Conservation (phyloP, 2,329 filamentous ascomycete genomes). For the Bipolaris oryzae region DNA sequence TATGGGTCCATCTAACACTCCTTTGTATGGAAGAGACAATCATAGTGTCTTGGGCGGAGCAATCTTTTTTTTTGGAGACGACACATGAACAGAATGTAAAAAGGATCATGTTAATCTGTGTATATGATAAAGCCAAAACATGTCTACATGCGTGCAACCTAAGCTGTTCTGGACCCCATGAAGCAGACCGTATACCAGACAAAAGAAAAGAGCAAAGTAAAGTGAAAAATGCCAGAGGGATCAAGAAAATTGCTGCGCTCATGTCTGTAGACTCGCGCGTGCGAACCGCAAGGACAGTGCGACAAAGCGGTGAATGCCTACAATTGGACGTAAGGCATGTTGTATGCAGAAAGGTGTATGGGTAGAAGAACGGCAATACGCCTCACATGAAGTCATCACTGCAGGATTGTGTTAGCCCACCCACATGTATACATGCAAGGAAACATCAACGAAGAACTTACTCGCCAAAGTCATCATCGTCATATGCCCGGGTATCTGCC, state of each 20-base stretch:
- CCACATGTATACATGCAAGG: not conserved
- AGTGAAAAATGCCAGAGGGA: not conserved
- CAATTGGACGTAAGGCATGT: not conserved
- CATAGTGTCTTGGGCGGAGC: not conserved
- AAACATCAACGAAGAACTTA: conserved; percentile 60
- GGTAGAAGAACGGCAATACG: not conserved
- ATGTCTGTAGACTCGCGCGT: not conserved
- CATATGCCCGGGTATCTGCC: conserved; percentile 78
- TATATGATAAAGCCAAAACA: not conserved
- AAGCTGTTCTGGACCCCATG: not conserved
- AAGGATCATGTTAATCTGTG: not conserved
- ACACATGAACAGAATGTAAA: not conserved
- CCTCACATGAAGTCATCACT: conserved; percentile 50
- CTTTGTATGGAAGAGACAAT: not conserved
- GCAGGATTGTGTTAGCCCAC: conserved; percentile 29
- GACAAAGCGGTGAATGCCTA: not conserved
- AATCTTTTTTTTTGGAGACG: not conserved
- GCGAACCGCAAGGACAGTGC: not conserved
- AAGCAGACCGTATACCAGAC: not conserved
- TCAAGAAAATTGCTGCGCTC: not conserved
- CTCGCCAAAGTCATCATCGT: conserved; percentile 86
- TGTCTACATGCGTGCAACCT: not conserved
- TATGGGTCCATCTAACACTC: too few relatives aligned
- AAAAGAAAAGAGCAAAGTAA: not conserved
- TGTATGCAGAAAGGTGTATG: not conserved